Conservation (phyloP, 2,329 filamentous ascomycete species). For the Alternaria atra region DNA sequence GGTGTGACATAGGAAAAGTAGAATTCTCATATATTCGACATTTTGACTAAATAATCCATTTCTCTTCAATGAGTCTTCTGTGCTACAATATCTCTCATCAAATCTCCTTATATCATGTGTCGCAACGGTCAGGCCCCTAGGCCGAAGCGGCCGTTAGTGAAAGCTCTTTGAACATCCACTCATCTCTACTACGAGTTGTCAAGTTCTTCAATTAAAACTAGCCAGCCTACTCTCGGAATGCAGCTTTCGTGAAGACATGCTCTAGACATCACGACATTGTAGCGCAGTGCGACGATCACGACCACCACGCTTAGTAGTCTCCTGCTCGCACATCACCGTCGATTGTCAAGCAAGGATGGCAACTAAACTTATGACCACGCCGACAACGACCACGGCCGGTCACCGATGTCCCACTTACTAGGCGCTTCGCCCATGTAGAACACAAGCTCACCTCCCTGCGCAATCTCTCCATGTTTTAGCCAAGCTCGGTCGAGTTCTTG, state of each 20-base stretch:
- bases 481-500: constrained; percentile 10
- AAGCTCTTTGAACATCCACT: neutral
- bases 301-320: neutral
- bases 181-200: neutral
- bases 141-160: too few relatives aligned
- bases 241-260: neutral
- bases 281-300: neutral
- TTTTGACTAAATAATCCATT: too few relatives aligned
- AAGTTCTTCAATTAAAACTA: neutral
- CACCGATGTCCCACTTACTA: constrained; percentile 10
- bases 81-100: too few relatives aligned
- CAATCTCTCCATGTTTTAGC: constrained; percentile 12
- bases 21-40: neutral
- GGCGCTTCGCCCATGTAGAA: constrained; percentile 13
- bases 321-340: neutral
- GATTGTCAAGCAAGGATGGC: too few relatives aligned
- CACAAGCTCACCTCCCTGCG: constrained; percentile 9
- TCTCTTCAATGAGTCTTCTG: too few relatives aligned
- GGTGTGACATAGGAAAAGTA: neutral
- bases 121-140: neutral
- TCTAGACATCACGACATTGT: neutral
- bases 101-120: too few relatives aligned
- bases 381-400: constrained; percentile 14
- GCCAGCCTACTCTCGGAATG: neutral
- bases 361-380: neutral